These are phyloP conservation scores for Cercospora berteroae DNA, from an alignment of 2,329 filamentous ascomycete genomes.

Conservation along the genomic window DNA sequence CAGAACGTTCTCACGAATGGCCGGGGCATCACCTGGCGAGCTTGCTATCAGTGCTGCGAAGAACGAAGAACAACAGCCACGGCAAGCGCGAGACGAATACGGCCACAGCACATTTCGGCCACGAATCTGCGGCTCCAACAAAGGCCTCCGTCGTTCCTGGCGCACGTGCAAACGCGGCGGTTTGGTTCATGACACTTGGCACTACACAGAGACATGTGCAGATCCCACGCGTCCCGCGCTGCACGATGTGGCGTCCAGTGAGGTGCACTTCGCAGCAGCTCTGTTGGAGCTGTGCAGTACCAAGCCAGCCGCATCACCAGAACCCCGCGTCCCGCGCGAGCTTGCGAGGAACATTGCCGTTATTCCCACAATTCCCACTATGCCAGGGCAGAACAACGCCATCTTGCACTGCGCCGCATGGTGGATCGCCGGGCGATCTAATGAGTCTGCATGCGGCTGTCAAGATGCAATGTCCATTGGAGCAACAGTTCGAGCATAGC, in stretches of 20 bases:
- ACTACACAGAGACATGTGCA: background rate
- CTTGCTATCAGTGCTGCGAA: background rate
- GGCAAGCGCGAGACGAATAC: background rate
- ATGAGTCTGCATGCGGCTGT: conserved; percentile 5
- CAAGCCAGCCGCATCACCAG: background rate
- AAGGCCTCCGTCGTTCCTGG: background rate
- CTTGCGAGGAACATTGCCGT: background rate
- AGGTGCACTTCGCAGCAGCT: background rate
- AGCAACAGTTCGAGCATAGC: background rate
- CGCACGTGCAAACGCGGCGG: background rate
- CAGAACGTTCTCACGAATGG: background rate
- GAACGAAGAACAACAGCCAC: background rate
- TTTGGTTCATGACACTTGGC: too few relatives aligned
- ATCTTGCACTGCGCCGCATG: background rate
- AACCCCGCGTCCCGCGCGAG: background rate
- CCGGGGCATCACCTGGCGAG: background rate
- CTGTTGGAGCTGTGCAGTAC: background rate
- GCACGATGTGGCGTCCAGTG: background rate
- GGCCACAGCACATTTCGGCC: background rate
- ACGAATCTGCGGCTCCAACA: background rate
- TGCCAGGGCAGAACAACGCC: background rate
- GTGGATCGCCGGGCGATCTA: background rate
- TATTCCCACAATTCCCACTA: background rate
- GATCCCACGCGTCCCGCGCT: background rate
- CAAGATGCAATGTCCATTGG: background rate